These are phyloP conservation scores for Boletus smithii DNA, from an alignment of 1,284 basidiomycete genomes.

Conservation along the genomic window DNA sequence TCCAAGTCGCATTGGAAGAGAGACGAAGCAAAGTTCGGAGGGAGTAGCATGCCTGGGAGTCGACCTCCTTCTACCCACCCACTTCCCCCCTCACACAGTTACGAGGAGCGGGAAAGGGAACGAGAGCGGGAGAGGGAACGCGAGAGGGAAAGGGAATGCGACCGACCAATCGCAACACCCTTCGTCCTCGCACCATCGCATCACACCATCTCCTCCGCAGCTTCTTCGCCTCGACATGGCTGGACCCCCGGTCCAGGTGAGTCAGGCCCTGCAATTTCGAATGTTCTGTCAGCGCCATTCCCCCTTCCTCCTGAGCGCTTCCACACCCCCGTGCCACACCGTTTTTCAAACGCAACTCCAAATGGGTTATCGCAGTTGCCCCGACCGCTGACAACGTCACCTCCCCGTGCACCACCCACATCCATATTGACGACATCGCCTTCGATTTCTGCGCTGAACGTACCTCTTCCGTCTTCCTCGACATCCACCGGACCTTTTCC, in stretches of 20 bases:
- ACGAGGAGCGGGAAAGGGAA: conserved; percentile 28
- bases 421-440: conserved; percentile 17
- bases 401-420: conserved; percentile 21
- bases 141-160: conserved; percentile 24
- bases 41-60: conserved; percentile 31
- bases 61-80: conserved; percentile 33
- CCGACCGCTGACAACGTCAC: conserved; percentile 30
- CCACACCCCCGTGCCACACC: conserved; percentile 30
- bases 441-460: conserved; percentile 14
- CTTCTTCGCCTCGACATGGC: conserved; percentile 30
- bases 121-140: conserved; percentile 21
- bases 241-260: conserved; percentile 28
- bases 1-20: conserved; percentile 32
- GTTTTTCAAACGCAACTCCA: conserved; percentile 22
- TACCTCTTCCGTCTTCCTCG: conserved; percentile 16
- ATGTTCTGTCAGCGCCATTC: conserved; percentile 13
- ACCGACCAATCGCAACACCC: conserved; percentile 32
- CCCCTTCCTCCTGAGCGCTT: conserved; percentile 25
- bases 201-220: conserved; percentile 21
- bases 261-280: conserved; percentile 15
- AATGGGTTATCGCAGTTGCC: conserved; percentile 25
- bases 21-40: conserved; percentile 24
- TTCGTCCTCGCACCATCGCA: conserved; percentile 36
- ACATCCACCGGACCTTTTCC: conserved; percentile 23
- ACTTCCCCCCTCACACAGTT: conserved; percentile 20